phyloP scores from a whole-genome alignment of 495 filamentous ascomycete genomes.

The Hypoxylon trugodes region DNA sequence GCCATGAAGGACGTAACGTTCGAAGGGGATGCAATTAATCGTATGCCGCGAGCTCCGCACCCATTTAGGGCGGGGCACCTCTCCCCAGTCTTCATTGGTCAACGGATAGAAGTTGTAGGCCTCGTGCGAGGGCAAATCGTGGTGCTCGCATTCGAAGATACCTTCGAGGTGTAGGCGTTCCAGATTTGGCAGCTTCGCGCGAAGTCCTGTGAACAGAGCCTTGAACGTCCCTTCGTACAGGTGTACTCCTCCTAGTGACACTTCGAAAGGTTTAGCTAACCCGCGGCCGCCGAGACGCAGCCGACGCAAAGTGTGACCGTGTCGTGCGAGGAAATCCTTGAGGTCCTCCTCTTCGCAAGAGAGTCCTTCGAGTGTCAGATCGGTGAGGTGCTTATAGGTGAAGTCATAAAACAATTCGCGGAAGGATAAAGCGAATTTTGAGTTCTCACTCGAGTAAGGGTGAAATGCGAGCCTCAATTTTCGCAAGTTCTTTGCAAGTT shows the following conservation, averaged over 20 bases:
- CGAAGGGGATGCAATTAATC: constrained; percentile 53
- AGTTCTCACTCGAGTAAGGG: constrained; percentile 48
- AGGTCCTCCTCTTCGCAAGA: constrained; percentile 56
- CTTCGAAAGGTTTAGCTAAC: constrained; percentile 50
- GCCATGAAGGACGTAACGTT: constrained; percentile 52
- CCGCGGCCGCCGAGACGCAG: constrained; percentile 57
- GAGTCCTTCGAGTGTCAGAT: constrained; percentile 55
- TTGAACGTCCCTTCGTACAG: constrained; percentile 55
- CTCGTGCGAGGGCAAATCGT: constrained; percentile 49
- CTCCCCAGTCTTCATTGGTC: constrained; percentile 53
- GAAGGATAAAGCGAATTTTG: constrained; percentile 54
- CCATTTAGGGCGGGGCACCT: constrained; percentile 36
- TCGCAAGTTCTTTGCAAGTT: constrained; percentile 46
- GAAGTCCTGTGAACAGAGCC: constrained; percentile 50
- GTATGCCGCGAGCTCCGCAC: constrained; percentile 45
- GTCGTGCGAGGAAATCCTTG: constrained; percentile 51
- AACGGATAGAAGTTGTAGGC: constrained; percentile 54
- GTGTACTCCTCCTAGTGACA: constrained; percentile 54
- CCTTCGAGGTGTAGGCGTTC: constrained; percentile 56
- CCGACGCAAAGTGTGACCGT: constrained; percentile 50
- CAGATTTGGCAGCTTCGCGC: constrained; percentile 46
- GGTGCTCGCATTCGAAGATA: constrained; percentile 53
- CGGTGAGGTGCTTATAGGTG: constrained; percentile 49
- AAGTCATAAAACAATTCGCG: constrained; percentile 50
- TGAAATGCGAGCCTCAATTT: constrained; percentile 56